phyloP scores from a whole-genome alignment of 2,329 filamentous ascomycete genomes.

The Eutypa lata region DNA sequence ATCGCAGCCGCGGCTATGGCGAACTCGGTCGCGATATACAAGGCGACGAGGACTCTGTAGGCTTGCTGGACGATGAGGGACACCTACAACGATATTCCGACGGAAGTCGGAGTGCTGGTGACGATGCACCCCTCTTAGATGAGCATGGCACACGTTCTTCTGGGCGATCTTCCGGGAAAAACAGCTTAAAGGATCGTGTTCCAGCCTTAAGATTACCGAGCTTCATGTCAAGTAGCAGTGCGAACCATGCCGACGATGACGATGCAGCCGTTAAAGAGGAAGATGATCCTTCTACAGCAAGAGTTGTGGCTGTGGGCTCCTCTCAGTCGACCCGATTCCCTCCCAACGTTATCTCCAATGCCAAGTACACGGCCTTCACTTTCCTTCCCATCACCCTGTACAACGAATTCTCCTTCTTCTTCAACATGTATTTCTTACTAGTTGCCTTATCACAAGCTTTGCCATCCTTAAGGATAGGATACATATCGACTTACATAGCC shows the following conservation, averaged over 20 bases:
- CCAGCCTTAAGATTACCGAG: constrained; percentile 62
- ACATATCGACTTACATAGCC: constrained; percentile 90
- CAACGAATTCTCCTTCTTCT: constrained; percentile 99
- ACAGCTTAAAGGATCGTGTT: constrained; percentile 41
- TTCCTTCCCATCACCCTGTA: constrained; percentile 94
- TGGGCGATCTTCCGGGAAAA: constrained; percentile 36
- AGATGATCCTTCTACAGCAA: constrained; percentile 66
- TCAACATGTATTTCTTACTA: constrained; percentile 98
- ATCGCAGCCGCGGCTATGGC: constrained; percentile 55
- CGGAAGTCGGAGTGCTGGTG: constrained; percentile 57
- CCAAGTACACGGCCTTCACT: constrained; percentile 93
- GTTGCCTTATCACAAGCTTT: constrained; percentile 94
- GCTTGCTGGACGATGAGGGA: constrained; percentile 62
- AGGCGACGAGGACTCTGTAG: constrained; percentile 64
- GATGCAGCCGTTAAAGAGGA: constrained; percentile 49
- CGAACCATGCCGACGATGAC: constrained; percentile 41
- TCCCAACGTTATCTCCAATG: constrained; percentile 89
- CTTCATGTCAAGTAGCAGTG: constrained; percentile 53
- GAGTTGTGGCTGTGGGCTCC: constrained; percentile 73
- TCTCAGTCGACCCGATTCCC: constrained; percentile 74
- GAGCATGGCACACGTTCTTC: constrained; percentile 32
- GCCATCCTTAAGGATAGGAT: constrained; percentile 84
- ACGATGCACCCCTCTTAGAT: constrained; percentile 72
- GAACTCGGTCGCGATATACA: constrained; percentile 56
- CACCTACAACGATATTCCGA: constrained; percentile 56